Base-by-base conservation (phyloP, 441 rosid species). In the Daphne laureola region DNA sequence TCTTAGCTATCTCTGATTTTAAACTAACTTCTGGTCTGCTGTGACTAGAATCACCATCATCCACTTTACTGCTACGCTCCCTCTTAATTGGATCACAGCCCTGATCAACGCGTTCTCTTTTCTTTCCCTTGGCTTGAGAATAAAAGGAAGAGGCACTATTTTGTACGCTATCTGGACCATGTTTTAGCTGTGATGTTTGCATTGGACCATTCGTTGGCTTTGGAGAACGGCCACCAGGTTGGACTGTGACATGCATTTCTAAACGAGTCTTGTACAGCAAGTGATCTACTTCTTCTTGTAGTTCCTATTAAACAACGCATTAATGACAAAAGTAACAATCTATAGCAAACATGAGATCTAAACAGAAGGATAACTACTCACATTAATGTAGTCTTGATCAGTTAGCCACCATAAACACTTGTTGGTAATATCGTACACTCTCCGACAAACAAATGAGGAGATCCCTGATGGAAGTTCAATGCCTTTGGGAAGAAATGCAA, bases 321-420 rank as follows among this genome's bases (percentile, higher is more conserved):
- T 40, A 44, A 17, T 49, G 27, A 53, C 40, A 26, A n/a, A 21
- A 7, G 46, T 12, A 48, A 21, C 7, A 46, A 14, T n/a, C 42
- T 31, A 21, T 49, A 31, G 11, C 4, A 15, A 62, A 59, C 9
- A 13, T 16, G 17, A 47, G 16, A 47, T 14, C 3, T 47, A 41
- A 31, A 45, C 54, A 16, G 52, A 49, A 23, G 18, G 49, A 14
- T 40, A 17, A 41, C 57, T 56, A 76, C 88, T 77, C 82, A 84
- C 90, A 81, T 82, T 73, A 63, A 80, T 82, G 68, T 83, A 85
- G 63, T 86, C 83, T 78, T 82, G 81, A 76, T 93, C 97, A 56
- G 90, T 89, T 70, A 87, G 73, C 98, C 98, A 93, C 96, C 96
- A 83, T 72, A 89, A 69, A 70, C 87, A 65, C 74, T 72, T 68